Percentiles rank a stretch among this genome's conserved stretches.
Evolutionary conservation across 176 grass and related monocot species (phyloP).

Genomic region (Triticum dicoccoides): DNA sequence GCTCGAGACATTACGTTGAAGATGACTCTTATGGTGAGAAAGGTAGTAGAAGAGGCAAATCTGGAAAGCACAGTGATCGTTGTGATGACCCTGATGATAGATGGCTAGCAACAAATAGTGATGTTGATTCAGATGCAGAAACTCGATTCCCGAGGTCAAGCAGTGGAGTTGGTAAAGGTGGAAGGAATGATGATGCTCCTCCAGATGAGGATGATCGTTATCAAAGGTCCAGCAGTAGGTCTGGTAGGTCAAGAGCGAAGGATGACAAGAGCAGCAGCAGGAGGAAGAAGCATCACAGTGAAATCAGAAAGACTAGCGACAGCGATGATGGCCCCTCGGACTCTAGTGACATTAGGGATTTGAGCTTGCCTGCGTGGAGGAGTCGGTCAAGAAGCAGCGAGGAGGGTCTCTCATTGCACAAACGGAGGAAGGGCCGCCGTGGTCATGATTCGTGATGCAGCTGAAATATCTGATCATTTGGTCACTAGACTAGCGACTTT

Average conservation of each 20-base stretch:
- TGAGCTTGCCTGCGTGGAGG: slow-evolving; percentile 17
- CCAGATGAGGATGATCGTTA: background rate
- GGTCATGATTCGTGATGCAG: slow-evolving; percentile 2
- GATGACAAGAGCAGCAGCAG: slow-evolving; percentile 22
- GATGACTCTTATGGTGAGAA: slow-evolving; percentile 19
- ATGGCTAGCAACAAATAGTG: slow-evolving; percentile 35
- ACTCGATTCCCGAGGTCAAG: background rate
- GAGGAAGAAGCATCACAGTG: slow-evolving; percentile 43
- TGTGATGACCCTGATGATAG: slow-evolving; percentile 24
- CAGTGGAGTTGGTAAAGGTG: background rate
- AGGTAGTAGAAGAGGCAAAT: slow-evolving; percentile 23
- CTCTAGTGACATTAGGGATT: background rate
- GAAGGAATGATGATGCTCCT: slow-evolving; percentile 8
- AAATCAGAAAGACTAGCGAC: slow-evolving; percentile 12
- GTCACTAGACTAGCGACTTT: background rate
- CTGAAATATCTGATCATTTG: background rate
- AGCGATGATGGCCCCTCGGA: slow-evolving; percentile 17
- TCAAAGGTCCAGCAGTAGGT: slow-evolving; percentile 19
- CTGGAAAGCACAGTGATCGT: slow-evolving; percentile 7
- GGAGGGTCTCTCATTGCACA: slow-evolving; percentile 17
- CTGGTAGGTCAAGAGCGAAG: slow-evolving; percentile 11
- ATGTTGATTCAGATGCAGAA: slow-evolving; percentile 31
- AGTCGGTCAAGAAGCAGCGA: slow-evolving; percentile 32
- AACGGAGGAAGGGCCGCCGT: background rate
- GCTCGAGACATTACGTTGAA: background rate